These are phyloP conservation scores for Camellia granthamiana DNA, from an alignment of 148 eudicot genomes.

Conservation along the genomic window DNA sequence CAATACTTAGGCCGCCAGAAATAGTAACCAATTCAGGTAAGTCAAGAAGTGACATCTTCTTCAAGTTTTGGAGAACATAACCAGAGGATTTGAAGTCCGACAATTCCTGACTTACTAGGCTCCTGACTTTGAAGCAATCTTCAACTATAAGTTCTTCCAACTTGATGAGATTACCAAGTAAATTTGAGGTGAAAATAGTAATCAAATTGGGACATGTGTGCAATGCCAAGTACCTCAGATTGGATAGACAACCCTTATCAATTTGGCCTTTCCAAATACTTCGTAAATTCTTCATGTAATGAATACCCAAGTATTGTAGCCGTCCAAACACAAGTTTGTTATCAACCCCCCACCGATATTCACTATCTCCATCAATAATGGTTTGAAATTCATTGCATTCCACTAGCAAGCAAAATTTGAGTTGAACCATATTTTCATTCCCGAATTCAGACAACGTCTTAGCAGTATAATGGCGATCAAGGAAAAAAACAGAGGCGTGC, in stretches of 20 bases:
- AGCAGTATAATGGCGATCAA: not conserved
- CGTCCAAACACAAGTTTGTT: not conserved
- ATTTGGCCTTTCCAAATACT: constrained; percentile 10
- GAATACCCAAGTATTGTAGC: not conserved
- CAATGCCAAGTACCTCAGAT: constrained; percentile 12
- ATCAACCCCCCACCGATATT: not conserved
- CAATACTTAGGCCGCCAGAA: not conserved
- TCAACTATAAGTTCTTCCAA: constrained; percentile 18
- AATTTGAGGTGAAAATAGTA: not conserved
- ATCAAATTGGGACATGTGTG: not conserved
- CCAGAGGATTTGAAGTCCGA: not conserved
- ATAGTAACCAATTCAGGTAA: not conserved
- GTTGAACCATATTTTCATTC: not conserved
- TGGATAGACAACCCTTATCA: not conserved
- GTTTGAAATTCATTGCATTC: not conserved
- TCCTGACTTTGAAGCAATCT: constrained; percentile 18
- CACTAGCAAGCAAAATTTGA: not conserved
- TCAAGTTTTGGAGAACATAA: constrained; percentile 8
- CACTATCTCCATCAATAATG: not conserved
- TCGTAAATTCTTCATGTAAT: constrained; percentile 10
- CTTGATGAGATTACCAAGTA: not conserved
- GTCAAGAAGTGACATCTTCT: not conserved
- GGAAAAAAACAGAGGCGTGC: not conserved
- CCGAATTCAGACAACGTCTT: not conserved
- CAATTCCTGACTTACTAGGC: constrained; percentile 5